Base-by-base conservation (phyloP, 2,329 filamentous ascomycete species). In the Dothistroma pini region DNA sequence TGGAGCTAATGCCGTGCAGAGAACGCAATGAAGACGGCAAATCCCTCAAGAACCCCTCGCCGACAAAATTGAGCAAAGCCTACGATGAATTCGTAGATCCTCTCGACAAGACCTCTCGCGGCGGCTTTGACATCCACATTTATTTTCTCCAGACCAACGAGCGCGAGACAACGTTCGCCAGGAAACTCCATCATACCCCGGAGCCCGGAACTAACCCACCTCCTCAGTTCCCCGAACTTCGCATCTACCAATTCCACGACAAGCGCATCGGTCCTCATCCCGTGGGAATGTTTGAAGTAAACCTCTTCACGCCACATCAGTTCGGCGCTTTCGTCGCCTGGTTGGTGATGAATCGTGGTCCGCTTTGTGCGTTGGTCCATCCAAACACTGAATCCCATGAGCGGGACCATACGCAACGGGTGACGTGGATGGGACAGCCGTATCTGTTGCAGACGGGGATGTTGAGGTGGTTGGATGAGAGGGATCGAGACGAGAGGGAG, bases 251-350 rank as follows among this genome's bases (percentile, higher is more conserved):
- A 14, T 79, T 96, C 66, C 96, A 86, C 84, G 88, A 95, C 66
- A 76, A 78, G 14, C 91, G 92, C 0, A 76, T 96, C 31, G 93
- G 92, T 0, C 92, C 92, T 0, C 92, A 96, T 74, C 87, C 89
- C 0, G 75, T 91, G 0, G 89, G 87, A 56, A 96, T 96, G 91
- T 96, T 96, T 70, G 93, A 97, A 76, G 91, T 96, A 51, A 96
- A 96, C 68, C 51, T 96, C 21, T 91, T 93, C 74, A 91, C 88
- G 0, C 93, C 92, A 0, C 73, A 86, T 2, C 90, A 96, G 74
- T 96, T 96, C 71, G 92, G 92, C 0, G 92, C 93, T 0, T 96
- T 96, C 70, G 78, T 97, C 44, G 83, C 90, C 0, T 96, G 92
- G 92, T 78, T 96, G 32, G 84, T 90, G 32, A 85, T 96, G 60